These are phyloP conservation scores for Metarhizium guizhouense DNA, from an alignment of 2,329 filamentous ascomycete genomes.

Conservation along the genomic window DNA sequence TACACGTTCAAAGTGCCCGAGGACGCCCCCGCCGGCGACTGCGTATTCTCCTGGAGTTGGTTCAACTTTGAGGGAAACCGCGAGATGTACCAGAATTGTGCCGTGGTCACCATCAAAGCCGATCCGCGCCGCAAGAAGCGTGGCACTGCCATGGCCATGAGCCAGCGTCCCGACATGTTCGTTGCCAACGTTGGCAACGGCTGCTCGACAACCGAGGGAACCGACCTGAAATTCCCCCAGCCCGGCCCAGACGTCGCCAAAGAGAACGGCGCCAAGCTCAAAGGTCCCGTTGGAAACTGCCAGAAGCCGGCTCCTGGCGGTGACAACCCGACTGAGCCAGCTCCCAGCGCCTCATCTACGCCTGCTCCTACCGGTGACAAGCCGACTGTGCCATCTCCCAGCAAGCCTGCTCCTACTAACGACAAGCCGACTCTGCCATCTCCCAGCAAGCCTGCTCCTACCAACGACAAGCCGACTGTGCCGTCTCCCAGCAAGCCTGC, in stretches of 20 bases:
- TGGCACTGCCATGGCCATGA: slow-evolving; percentile 6
- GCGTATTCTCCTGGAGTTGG: slow-evolving; percentile 54
- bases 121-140: slow-evolving; percentile 22
- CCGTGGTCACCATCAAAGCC: slow-evolving; percentile 41
- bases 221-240: slow-evolving; percentile 54
- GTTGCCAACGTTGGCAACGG: slow-evolving; percentile 52
- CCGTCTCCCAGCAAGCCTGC: no score
- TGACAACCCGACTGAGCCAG: background rate
- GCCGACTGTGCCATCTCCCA: no score
- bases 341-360: background rate
- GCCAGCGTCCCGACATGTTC: slow-evolving; percentile 53
- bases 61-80: slow-evolving; percentile 55
- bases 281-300: background rate
- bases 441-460: no score
- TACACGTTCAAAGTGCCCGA: slow-evolving; percentile 42
- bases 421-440: no score
- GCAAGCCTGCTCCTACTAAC: no score
- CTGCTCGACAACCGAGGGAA: slow-evolving; percentile 45
- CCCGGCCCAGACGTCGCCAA: slow-evolving; percentile 42
- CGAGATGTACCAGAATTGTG: slow-evolving; percentile 66
- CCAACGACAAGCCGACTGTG: no score
- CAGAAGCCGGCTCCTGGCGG: background rate
- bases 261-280: background rate
- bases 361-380: no score
- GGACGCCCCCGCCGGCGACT: slow-evolving; percentile 37